A percentile compares a stretch with the other conserved stretches of the same genome.
These are phyloP conservation scores for Luffa acutangula DNA, from an alignment of 306 rosid species.

Conservation along the genomic window DNA sequence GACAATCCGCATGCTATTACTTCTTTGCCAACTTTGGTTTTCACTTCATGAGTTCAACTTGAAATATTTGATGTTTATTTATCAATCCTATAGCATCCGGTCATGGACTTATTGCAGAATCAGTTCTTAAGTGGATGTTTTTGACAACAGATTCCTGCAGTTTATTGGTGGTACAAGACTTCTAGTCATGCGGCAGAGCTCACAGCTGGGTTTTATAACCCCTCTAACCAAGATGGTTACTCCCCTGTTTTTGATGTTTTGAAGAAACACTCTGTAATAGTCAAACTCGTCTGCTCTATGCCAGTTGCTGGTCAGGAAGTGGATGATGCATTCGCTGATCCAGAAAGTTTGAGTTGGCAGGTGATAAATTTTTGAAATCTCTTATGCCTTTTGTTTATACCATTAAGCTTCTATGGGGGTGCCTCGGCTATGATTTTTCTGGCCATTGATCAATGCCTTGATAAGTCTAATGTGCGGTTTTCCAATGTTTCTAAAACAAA, in stretches of 20 bases:
- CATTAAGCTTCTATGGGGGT: neutral
- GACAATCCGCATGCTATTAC: neutral
- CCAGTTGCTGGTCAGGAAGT: conserved; percentile 52
- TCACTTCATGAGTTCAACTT: neutral
- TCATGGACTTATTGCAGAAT: neutral
- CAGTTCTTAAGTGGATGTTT: neutral
- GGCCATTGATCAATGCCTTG: neutral
- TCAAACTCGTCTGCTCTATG: conserved; percentile 71
- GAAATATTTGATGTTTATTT: neutral
- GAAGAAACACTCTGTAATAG: conserved; percentile 52
- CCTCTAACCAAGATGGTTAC: conserved; percentile 89
- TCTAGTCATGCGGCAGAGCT: conserved; percentile 92
- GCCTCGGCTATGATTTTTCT: neutral
- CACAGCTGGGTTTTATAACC: conserved; percentile 91
- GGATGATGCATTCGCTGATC: conserved; percentile 69
- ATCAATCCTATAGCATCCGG: neutral
- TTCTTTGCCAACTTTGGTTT: neutral
- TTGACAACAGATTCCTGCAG: conserved; percentile 62
- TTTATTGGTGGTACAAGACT: conserved; percentile 93
- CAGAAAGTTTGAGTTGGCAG: conserved; percentile 95
- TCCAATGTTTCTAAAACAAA: neutral
- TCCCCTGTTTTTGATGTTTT: conserved; percentile 78
- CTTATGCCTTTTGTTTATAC: neutral
- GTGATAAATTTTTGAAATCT: conserved; percentile 26
- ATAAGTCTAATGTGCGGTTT: neutral